These are phyloP conservation scores for Botrytis squamosa DNA, from an alignment of 2,329 filamentous ascomycete genomes.

Conservation along the genomic window DNA sequence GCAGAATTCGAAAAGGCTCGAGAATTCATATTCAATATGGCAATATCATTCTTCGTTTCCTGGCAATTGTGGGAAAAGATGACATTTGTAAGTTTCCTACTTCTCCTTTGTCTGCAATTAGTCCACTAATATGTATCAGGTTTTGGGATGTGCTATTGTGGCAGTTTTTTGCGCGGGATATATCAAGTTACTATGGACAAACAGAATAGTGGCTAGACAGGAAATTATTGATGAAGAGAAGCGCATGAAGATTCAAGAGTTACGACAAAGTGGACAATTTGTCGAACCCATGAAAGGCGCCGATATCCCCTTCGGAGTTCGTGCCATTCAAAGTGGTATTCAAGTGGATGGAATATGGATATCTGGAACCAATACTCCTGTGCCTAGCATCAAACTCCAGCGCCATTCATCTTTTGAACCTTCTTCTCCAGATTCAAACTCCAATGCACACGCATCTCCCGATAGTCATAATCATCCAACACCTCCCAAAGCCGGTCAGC, in stretches of 20 bases:
- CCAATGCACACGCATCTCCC: conserved; percentile 14
- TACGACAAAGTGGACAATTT: conserved; percentile 52
- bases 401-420: conserved; percentile 24
- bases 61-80: conserved; percentile 89
- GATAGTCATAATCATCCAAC: conserved; percentile 6
- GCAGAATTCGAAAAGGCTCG: background rate
- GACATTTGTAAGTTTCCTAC: conserved; percentile 68
- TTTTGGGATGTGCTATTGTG: conserved; percentile 69
- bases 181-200: conserved; percentile 64
- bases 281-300: conserved; percentile 42
- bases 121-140: conserved; percentile 46
- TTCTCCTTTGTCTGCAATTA: background rate
- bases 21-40: conserved; percentile 26
- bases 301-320: conserved; percentile 81
- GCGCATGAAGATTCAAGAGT: conserved; percentile 51
- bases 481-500: background rate
- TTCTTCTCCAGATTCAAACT: conserved; percentile 8
- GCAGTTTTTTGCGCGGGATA: conserved; percentile 68
- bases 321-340: conserved; percentile 79
- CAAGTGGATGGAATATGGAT: conserved; percentile 85
- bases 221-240: conserved; percentile 67
- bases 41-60: conserved; percentile 57
- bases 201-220: conserved; percentile 55
- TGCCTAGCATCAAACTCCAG: conserved; percentile 28
- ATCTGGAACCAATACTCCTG: conserved; percentile 34